Evolutionary conservation across 805 yeast genomes (phyloP).

Genomic region (Myxozyma monticola): DNA sequence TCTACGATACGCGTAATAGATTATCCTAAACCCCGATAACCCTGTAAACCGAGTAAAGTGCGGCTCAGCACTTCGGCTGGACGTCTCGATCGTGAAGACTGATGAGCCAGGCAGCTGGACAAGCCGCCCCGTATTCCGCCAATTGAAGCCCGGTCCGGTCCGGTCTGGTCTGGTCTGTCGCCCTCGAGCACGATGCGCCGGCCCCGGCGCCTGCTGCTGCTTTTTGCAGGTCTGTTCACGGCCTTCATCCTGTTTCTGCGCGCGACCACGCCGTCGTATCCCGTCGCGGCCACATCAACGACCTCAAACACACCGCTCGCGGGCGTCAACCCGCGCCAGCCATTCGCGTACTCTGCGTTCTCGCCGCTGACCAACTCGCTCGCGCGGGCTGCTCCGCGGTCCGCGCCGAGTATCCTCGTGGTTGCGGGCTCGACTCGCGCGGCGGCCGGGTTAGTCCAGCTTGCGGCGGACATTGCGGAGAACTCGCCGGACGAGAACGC

Average conservation of each 20-base stretch:
- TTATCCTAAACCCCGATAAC: too few relatives aligned
- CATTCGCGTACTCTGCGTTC: conserved; percentile 24
- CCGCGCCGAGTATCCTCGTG: conserved; percentile 9
- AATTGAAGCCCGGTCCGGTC: too few relatives aligned
- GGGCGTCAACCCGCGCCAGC: conserved; percentile 15
- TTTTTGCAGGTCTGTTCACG: background rate
- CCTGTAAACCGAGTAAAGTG: too few relatives aligned
- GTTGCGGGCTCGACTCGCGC: conserved; percentile 22
- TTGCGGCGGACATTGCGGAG: conserved; percentile 22
- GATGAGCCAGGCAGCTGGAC: too few relatives aligned
- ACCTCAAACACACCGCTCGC: background rate
- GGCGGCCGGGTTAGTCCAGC: conserved; percentile 17
- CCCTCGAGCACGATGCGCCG: too few relatives aligned
- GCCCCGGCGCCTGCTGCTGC: conserved; percentile 9
- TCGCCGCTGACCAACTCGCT: conserved; percentile 8
- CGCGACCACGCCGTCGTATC: background rate
- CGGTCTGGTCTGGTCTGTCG: too few relatives aligned
- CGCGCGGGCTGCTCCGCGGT: background rate
- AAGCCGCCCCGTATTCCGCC: too few relatives aligned
- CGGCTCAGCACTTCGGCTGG: too few relatives aligned
- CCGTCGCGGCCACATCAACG: background rate
- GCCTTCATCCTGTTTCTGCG: conserved; percentile 5
- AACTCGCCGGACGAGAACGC: background rate
- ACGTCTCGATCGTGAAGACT: too few relatives aligned
- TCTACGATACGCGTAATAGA: too few relatives aligned